Evolutionary conservation across 2,329 filamentous ascomycete species (phyloP).

Genomic region (Saccharata proteae): DNA sequence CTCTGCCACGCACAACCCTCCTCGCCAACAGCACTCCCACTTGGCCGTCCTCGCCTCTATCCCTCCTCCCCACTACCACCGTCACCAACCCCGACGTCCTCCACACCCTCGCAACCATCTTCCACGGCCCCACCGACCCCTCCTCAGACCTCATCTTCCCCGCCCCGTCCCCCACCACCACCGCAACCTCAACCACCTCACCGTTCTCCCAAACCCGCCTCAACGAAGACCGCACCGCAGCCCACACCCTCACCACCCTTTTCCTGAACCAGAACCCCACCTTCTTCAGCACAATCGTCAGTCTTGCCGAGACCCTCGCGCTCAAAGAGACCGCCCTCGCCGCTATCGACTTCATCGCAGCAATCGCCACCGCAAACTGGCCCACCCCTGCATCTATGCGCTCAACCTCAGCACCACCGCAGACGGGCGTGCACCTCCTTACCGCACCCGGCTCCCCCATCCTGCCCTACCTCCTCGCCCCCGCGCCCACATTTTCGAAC

Average conservation of each 20-base stretch:
- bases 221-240: constrained; percentile 37
- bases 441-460: constrained; percentile 40
- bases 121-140: constrained; percentile 37
- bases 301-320: constrained; percentile 43
- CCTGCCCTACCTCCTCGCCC: constrained; percentile 45
- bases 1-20: constrained; percentile 42
- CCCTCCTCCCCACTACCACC: constrained; percentile 39
- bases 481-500: constrained; percentile 44
- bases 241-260: constrained; percentile 42
- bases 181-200: no score
- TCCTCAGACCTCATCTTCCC: constrained; percentile 24
- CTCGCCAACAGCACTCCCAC: constrained; percentile 21
- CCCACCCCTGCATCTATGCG: constrained; percentile 31
- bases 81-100: constrained; percentile 42
- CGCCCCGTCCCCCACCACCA: constrained; percentile 13
- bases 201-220: constrained; percentile 25
- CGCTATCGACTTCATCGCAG: constrained; percentile 39
- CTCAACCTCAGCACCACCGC: constrained; percentile 18
- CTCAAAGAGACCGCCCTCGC: constrained; percentile 45
- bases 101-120: constrained; percentile 42
- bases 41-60: constrained; percentile 5
- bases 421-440: constrained; percentile 38
- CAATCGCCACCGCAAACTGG: constrained; percentile 45
- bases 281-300: constrained; percentile 41
- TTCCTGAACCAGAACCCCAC: constrained; percentile 39